Base-by-base conservation (phyloP, 2,329 filamentous ascomycete genomes). In the Massarina eburnea region DNA sequence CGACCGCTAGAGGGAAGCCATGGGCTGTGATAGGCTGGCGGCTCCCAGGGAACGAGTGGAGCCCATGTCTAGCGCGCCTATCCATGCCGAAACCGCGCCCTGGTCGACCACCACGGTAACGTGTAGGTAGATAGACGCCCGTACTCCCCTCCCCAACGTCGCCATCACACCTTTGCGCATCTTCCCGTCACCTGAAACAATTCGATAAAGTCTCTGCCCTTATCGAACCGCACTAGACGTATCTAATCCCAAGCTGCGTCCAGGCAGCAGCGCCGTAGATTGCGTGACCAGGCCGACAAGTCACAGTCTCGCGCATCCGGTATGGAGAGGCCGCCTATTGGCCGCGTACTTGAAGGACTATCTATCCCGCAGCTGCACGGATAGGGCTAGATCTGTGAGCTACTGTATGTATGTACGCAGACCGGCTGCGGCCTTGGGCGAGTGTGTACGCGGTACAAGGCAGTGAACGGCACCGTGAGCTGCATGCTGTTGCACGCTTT, bases 251-350 rank as follows among this genome's bases (percentile, higher is more conserved):
- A 27, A 42, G 21, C 14, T 35, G 27, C 42, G 29, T 39, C 52
- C 48, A 59, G 52, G 54, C 54, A 55, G 47, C 54, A 46, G 43
- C 49, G 43, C 35, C 26, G 18, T 33, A 44, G 32, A 39, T 41
- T 46, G 39, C 39, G 48, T 43, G 32, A 41, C 26, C 14, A 19
- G 22, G 29, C 54, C 52, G 51, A 54, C 52, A 51, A 46, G 49
- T 48, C 46, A 42, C 43, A 51, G 47, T 33, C 49, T 50, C 45
- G 46, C 48, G 40, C 51, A 49, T 26, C 41, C 48, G 44, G 49
- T 37, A 20, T 10, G 14, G 21, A n/a, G 45, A 41, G 24, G 46
- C 45, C 35, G 39, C 48, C 50, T 38, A 59, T 58, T 58, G 49
- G 51, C 24, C 51, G 40, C 24, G 27, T 48, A 30, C 27, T 49